Evolutionary conservation across 1,284 basidiomycete genomes (phyloP).

Genomic region (Violaceomyces palustris): DNA sequence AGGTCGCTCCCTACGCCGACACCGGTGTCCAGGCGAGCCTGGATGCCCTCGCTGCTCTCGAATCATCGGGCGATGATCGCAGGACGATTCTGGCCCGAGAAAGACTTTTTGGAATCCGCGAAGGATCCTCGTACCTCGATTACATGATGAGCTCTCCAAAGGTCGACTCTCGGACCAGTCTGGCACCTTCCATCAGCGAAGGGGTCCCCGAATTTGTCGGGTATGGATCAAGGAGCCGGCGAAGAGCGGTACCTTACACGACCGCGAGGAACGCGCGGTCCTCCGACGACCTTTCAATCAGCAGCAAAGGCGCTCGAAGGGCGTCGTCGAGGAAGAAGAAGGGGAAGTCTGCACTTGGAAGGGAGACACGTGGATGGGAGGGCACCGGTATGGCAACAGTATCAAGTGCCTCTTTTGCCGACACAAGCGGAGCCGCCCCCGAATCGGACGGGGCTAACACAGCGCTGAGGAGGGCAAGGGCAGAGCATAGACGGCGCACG

Average conservation of each 20-base stretch:
- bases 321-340: neutral
- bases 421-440: slow-evolving; percentile 6
- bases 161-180: too few species aligned
- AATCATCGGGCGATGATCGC: slow-evolving; percentile 14
- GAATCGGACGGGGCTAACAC: slow-evolving; percentile 6
- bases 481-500: too few species aligned
- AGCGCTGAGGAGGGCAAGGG: too few species aligned
- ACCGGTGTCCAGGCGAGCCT: slow-evolving; percentile 26
- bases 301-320: slow-evolving; percentile 2
- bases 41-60: slow-evolving; percentile 17
- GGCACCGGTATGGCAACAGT: slow-evolving; percentile 7
- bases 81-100: slow-evolving; percentile 18
- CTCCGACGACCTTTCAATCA: slow-evolving; percentile 16
- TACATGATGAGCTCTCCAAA: too few species aligned
- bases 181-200: too few species aligned
- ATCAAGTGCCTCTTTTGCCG: slow-evolving; percentile 5
- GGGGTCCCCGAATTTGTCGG: too few species aligned
- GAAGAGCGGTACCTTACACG: slow-evolving; percentile 13
- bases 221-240: too few species aligned
- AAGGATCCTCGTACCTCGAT: too few species aligned
- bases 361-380: neutral
- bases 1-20: slow-evolving; percentile 19
- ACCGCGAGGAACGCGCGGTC: slow-evolving; percentile 1
- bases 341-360: slow-evolving; percentile 2
- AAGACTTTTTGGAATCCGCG: slow-evolving; percentile 19